Evolutionary conservation across 2,329 filamentous ascomycete species (phyloP), one percentile per base, ranked within the genome.

Genomic region (Karstenula rhodostoma): DNA sequence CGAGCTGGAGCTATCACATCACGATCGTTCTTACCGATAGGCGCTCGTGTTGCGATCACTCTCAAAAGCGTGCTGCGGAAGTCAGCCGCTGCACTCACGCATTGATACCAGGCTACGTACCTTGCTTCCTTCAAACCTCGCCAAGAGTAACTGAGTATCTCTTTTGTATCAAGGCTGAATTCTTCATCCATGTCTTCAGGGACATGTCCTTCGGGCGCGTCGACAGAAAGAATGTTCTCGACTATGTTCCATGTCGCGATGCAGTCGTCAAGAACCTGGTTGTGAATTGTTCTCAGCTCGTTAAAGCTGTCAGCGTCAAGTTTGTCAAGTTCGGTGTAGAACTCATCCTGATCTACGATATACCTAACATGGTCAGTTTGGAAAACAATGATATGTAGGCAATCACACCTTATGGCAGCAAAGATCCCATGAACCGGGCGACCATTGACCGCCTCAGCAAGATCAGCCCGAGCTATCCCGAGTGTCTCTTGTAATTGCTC

Each of bases 101-200:
- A 17, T 19, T 44, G 25, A 23, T 4, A 10, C 0, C 27, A 15
- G 33, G 17, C 15, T 42, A 61, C 79, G 62, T 80, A 93, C 90
- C 92, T 97, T 25, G 94, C 92, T 79, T 99, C 95, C 63, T 97
- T 94, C n/a, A 97, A 84, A 6, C 93, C 92, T 68, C 95, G 88
- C 85, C 97, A 99, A 63, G 93, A 97, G 76, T 95, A 99, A 66
- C 94, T 98, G 49, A 99, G 79, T 19, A 96, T 85, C 69, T 96
- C 93, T 73, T 97, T 98, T 0, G 93, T 93, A 54, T 91, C 89
- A 2, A 93, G 83, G 0, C 89, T 90, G 4, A 90, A 85, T 17
- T 87, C 80, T 35, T 90, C 89, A 56, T 91, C 87, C n/a, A 92
- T 77, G 27, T 94, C 91, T 54, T 94, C 88, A 0, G 89, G 90